Conservation (phyloP, 2,329 filamentous ascomycete genomes). For the Chrysoporthe deuterocubensis region DNA sequence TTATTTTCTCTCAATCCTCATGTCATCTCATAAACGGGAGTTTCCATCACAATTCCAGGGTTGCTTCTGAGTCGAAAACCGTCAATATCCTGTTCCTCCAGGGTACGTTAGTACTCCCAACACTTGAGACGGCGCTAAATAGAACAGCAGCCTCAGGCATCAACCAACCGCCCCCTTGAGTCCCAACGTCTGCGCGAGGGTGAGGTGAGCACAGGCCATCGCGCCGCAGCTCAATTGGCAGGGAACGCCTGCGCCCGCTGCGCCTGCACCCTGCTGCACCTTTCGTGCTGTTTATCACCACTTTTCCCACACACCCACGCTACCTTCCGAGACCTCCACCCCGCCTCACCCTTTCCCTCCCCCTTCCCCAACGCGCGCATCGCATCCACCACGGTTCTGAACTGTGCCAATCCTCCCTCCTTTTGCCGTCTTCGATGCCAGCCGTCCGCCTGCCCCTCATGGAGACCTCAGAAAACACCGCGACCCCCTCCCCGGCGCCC, state of each 20-base stretch:
- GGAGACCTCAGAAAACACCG: conserved; percentile 60
- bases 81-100: neutral
- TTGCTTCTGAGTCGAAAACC: neutral
- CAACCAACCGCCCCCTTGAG: neutral
- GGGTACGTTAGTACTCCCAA: neutral
- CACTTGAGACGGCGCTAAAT: conserved; percentile 4
- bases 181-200: neutral
- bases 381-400: conserved; percentile 34
- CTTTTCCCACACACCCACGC: conserved; percentile 11
- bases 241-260: conserved; percentile 18
- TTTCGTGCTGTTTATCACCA: conserved; percentile 26
- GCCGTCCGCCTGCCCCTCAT: conserved; percentile 51
- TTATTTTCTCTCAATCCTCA: no score
- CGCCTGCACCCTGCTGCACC: neutral
- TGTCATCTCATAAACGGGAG: no score
- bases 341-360: conserved; percentile 4
- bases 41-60: neutral
- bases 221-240: conserved; percentile 25
- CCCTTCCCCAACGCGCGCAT: conserved; percentile 20
- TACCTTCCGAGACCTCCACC: neutral
- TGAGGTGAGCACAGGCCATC: conserved; percentile 25
- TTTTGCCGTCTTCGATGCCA: conserved; percentile 39
- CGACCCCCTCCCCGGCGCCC: conserved; percentile 56
- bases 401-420: conserved; percentile 7
- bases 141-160: conserved; percentile 25